Base-by-base conservation (phyloP, 345 rosid genomes). In the Hibiscus mutabilis region DNA sequence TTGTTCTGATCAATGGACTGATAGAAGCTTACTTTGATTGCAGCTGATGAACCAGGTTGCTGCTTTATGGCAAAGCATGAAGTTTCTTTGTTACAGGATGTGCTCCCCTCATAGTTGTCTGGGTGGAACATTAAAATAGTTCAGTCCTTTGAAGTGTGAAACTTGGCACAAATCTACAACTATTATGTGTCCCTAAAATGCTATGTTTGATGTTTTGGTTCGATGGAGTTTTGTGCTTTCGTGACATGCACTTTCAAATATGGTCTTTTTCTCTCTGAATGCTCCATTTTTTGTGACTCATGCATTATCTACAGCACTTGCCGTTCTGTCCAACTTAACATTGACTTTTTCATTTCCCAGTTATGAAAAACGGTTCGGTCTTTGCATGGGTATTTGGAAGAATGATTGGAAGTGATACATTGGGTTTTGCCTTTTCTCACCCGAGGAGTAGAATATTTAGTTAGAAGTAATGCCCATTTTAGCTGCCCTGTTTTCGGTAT, bases 141-240 rank as follows among this genome's bases (percentile, higher is more conserved):
- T 79, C 81, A 57, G 75, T 83, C 70, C 76, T 72, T 69, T 76
- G 66, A 73, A 72, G 84, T 78, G 83, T 59, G 65, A 79, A 79
- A 77, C 77, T 74, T 82, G 83, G 82, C 80, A 76, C 64, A 25
- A 68, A 80, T 67, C 66, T 75, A 75, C 75, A 22, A 77, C 74
- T 77, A 60, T 78, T 83, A 27, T 81, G 70, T 79, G 84, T 79
- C 76, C 84, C 73, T 77, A 70, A 74, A 78, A 74, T 80, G 87
- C 79, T 80, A 68, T 68, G 75, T 81, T 82, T 71, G 75, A 74
- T 81, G 76, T 79, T 80, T 75, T 71, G 82, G 70, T 81, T 66
- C 64, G 82, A 80, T 78, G 79, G 76, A 76, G 21, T 76, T 71
- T 73, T 81, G 74, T 84, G 86, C 82, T 84, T 82, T 77, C 80